Evolutionary conservation across 176 grass and related monocot species (phyloP).

Genomic region (Alloteropsis semialata): DNA sequence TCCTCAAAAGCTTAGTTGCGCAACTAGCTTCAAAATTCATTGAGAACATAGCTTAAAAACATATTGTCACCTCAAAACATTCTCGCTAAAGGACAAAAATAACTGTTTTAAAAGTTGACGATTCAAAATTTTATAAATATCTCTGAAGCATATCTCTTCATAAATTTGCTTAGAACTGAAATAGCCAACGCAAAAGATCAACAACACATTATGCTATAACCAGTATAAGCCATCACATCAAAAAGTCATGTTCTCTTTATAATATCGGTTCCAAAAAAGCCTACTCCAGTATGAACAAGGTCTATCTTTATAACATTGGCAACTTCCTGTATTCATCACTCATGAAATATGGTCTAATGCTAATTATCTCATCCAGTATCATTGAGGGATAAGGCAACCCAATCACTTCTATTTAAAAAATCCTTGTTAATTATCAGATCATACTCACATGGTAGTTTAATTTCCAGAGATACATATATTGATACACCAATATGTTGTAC

Average conservation of each 20-base stretch:
- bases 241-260: background rate
- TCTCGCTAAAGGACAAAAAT: background rate
- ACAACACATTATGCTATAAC: background rate
- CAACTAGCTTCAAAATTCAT: background rate
- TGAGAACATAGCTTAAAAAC: background rate
- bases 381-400: background rate
- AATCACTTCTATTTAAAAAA: background rate
- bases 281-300: background rate
- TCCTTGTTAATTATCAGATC: constrained; percentile 1
- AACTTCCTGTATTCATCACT: background rate
- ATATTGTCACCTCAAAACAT: background rate
- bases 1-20: background rate
- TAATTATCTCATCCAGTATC: background rate
- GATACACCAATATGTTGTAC: background rate
- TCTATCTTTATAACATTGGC: background rate
- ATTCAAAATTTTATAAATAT: background rate
- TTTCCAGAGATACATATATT: background rate
- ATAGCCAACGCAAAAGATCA: background rate
- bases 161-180: constrained; percentile 15
- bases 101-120: background rate
- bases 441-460: background rate
- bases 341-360: background rate
- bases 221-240: background rate
- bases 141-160: background rate
- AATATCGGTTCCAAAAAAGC: background rate